Conservation (phyloP, 345 rosid genomes). For the Litchi chinensis region DNA sequence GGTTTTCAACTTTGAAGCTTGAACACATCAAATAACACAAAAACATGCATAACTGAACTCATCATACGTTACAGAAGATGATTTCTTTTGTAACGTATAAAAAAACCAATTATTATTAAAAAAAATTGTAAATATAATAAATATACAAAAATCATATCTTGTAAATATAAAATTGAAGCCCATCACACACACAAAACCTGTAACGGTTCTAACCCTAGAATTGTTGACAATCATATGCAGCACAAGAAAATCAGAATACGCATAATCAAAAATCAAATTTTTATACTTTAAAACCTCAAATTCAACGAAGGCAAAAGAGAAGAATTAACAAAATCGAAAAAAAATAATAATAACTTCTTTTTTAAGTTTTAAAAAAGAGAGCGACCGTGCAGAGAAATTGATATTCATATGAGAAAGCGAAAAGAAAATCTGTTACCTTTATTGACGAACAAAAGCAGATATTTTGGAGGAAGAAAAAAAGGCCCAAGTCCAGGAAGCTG, state of each 20-base stretch:
- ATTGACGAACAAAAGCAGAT: background rate
- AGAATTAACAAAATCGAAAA: background rate
- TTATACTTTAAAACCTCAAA: background rate
- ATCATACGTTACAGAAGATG: background rate
- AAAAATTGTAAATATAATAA: background rate
- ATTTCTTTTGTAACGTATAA: background rate
- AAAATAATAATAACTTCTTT: background rate
- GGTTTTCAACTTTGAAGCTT: background rate
- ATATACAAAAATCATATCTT: background rate
- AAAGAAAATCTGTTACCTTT: background rate
- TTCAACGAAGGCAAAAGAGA: background rate
- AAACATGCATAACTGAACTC: background rate
- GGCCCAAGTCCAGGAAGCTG: background rate
- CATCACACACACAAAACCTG: background rate
- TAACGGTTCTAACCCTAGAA: background rate
- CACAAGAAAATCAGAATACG: background rate
- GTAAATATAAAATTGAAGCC: background rate
- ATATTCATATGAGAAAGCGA: background rate
- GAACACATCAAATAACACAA: background rate
- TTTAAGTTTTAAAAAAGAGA: background rate
- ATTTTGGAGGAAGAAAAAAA: background rate
- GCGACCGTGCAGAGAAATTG: background rate
- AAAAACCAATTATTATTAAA: background rate
- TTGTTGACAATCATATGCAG: background rate
- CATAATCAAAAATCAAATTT: conserved; percentile 3